Conservation (phyloP, 352 stramenopile species). For the Phytopythium litorale region DNA sequence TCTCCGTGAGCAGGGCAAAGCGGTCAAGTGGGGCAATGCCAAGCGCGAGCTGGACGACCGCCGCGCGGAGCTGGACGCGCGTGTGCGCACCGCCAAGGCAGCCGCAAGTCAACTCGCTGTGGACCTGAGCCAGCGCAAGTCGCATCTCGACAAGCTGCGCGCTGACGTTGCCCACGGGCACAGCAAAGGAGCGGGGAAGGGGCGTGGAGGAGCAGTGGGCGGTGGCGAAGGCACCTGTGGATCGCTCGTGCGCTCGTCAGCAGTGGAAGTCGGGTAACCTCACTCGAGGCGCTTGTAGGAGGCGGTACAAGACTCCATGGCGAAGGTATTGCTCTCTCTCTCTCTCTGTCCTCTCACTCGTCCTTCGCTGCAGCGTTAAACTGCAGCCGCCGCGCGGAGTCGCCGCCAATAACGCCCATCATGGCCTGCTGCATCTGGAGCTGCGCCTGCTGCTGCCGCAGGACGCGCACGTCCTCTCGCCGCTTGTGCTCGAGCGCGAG, state of each 20-base stretch:
- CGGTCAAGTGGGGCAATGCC: slow-evolving; percentile 52
- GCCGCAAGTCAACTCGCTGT: slow-evolving; percentile 7
- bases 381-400: slow-evolving; percentile 15
- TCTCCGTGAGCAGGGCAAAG: slow-evolving; percentile 34
- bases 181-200: slow-evolving; percentile 47
- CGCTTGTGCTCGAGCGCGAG: slow-evolving; percentile 65
- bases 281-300: neutral
- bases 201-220: slow-evolving; percentile 13
- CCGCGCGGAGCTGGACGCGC: slow-evolving; percentile 26
- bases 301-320: neutral
- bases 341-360: slow-evolving; percentile 6
- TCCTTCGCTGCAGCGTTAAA: slow-evolving; percentile 16
- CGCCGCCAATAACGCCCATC: neutral
- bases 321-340: neutral
- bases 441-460: slow-evolving; percentile 34
- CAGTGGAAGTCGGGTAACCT: neutral
- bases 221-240: neutral
- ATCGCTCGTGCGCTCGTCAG: neutral
- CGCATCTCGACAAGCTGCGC: slow-evolving; percentile 15
- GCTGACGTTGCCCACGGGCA: slow-evolving; percentile 24
- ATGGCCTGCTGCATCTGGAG: slow-evolving; percentile 20
- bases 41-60: slow-evolving; percentile 45
- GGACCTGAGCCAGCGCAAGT: slow-evolving; percentile 15
- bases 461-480: slow-evolving; percentile 30
- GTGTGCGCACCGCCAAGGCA: slow-evolving; percentile 9